Evolutionary conservation across 1,284 basidiomycete genomes (phyloP).

Genomic region (Papiliotrema fonsecae): DNA sequence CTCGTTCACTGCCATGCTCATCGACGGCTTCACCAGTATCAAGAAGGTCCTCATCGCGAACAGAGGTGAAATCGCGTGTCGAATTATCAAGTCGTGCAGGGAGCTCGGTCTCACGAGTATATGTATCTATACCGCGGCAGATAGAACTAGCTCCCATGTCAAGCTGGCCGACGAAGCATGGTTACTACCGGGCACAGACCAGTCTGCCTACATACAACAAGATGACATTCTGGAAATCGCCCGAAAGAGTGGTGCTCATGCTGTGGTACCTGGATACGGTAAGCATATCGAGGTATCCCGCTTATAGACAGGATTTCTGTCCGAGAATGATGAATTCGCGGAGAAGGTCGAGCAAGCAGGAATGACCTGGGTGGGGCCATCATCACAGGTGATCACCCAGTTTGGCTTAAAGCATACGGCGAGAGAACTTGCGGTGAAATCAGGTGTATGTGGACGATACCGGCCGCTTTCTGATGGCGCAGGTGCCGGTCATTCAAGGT

Average conservation of each 20-base stretch:
- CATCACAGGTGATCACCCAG: constrained; percentile 52
- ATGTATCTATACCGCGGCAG: constrained; percentile 83
- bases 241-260: constrained; percentile 19
- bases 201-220: constrained; percentile 23
- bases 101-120: constrained; percentile 84
- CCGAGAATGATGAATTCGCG: constrained; percentile 62
- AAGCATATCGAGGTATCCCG: constrained; percentile 2
- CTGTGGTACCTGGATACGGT: constrained; percentile 29
- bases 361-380: constrained; percentile 61
- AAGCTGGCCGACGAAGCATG: constrained; percentile 38
- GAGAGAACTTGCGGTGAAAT: constrained; percentile 50
- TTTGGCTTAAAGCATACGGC: constrained; percentile 66
- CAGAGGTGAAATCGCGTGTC: constrained; percentile 89
- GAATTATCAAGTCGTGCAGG: constrained; percentile 83
- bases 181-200: constrained; percentile 21
- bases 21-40: constrained; percentile 13
- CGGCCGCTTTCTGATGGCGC: constrained; percentile 38
- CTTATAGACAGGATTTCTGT: constrained; percentile 54
- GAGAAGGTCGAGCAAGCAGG: constrained; percentile 52
- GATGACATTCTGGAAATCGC: constrained; percentile 25
- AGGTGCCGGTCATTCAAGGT: constrained; percentile 57
- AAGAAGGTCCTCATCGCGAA: constrained; percentile 79
- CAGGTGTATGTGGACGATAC: neutral
- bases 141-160: constrained; percentile 73
- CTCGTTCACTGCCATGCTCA: constrained; percentile 1